Conservation (phyloP, 768 basidiomycete genomes). For the Panus rudis region DNA sequence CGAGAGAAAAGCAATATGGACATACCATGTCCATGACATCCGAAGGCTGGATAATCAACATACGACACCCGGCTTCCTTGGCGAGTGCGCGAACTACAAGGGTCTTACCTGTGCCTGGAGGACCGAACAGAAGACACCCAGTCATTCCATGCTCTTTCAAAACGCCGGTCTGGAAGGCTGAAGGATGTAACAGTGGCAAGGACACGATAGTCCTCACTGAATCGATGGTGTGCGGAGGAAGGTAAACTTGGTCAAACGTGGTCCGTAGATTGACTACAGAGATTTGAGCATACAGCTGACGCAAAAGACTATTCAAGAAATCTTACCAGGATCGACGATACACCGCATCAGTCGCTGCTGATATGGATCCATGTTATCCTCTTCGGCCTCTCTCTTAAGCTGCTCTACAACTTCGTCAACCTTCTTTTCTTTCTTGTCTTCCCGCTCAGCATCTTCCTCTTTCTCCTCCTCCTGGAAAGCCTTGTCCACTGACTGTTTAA, state of each 20-base stretch:
- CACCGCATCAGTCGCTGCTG: slow-evolving; percentile 77
- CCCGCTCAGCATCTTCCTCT: slow-evolving; percentile 32
- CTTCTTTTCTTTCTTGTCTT: slow-evolving; percentile 20
- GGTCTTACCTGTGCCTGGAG: slow-evolving; percentile 91
- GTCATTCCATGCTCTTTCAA: slow-evolving; percentile 88
- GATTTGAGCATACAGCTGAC: not conserved
- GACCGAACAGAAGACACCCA: slow-evolving; percentile 88
- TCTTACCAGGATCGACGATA: slow-evolving; percentile 75
- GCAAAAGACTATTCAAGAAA: slow-evolving; percentile 1
- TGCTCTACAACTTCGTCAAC: slow-evolving; percentile 70
- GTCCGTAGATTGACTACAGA: slow-evolving; percentile 57
- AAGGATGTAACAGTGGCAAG: slow-evolving; percentile 78
- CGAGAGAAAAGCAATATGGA: slow-evolving; percentile 5
- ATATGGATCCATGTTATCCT: slow-evolving; percentile 70
- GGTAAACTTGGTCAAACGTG: slow-evolving; percentile 81
- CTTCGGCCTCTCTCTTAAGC: slow-evolving; percentile 67
- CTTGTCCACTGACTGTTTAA: slow-evolving; percentile 43
- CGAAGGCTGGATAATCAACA: slow-evolving; percentile 85
- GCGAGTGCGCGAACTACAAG: slow-evolving; percentile 85
- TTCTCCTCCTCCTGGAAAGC: slow-evolving; percentile 16
- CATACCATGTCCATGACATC: slow-evolving; percentile 95
- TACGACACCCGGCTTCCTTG: slow-evolving; percentile 88
- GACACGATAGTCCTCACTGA: slow-evolving; percentile 89
- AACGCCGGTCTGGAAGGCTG: slow-evolving; percentile 83
- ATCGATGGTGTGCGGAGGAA: slow-evolving; percentile 85